Percentiles rank a stretch among this genome's conserved stretches.
These are phyloP conservation scores for Rhodosporidiobolus sp. DNA, from an alignment of 768 basidiomycete genomes.

Conservation along the genomic window DNA sequence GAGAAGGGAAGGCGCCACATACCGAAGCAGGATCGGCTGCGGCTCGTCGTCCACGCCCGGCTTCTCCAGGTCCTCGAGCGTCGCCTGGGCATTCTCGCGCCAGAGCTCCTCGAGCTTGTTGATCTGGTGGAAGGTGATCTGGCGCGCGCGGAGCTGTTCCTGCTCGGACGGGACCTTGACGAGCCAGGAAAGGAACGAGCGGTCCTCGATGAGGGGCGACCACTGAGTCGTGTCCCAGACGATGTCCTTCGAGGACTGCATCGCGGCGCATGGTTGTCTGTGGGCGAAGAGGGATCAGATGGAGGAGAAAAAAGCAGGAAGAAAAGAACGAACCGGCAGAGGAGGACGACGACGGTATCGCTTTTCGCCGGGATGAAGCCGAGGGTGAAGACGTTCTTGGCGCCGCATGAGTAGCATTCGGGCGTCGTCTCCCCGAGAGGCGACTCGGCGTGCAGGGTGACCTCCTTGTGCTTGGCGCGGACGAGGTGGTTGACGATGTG, in stretches of 20 bases:
- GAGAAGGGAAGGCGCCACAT: constrained; percentile 15
- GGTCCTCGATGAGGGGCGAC: constrained; percentile 97
- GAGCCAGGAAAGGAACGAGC: constrained; percentile 98
- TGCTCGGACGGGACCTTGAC: constrained; percentile 96
- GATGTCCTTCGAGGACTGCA: constrained; percentile 83
- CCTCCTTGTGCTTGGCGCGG: constrained; percentile 98
- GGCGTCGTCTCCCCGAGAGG: constrained; percentile 96
- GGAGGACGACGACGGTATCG: constrained; percentile 94
- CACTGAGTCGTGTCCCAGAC: constrained; percentile 97
- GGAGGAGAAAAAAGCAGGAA: neutral
- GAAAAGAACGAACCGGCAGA: constrained; percentile 72
- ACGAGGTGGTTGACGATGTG: constrained; percentile 99
- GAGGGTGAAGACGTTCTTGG: constrained; percentile 98
- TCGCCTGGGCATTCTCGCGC: constrained; percentile 95
- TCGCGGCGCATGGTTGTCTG: constrained; percentile 95
- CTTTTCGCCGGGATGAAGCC: constrained; percentile 99
- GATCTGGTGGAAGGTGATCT: constrained; percentile 95
- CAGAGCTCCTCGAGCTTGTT: constrained; percentile 96
- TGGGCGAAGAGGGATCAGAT: constrained; percentile 6
- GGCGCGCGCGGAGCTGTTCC: constrained; percentile 91
- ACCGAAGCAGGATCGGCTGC: constrained; percentile 75
- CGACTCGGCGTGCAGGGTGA: constrained; percentile 89
- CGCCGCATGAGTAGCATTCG: constrained; percentile 98
- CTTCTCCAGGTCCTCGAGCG: constrained; percentile 92
- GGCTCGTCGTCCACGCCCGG: constrained; percentile 98